Base-by-base conservation (phyloP, 2,329 filamentous ascomycete species). In the Colletotrichum viniferum region DNA sequence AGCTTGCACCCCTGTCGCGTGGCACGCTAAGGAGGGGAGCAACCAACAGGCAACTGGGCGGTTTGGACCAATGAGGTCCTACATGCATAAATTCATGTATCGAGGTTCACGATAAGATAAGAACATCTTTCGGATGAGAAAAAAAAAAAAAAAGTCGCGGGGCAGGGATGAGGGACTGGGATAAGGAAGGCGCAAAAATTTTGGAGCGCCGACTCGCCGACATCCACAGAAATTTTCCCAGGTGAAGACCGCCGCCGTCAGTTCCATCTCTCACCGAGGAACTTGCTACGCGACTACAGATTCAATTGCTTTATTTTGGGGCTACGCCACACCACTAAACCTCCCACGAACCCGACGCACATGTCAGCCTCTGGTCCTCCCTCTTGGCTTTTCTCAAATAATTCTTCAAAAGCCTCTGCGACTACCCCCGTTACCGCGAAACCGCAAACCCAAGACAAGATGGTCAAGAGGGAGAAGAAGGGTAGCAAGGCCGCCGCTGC, bases 301-400 rank as follows among this genome's bases (percentile, higher is more conserved):
- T 21, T 24, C 67, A 64, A 64, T 71, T 71, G 64, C 38, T 56
- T 55, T 38, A 13, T 26, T 30, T 56, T 32, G 28, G 21, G 61
- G 30, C 58, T 16, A 64, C n/a, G 21, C 32, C 36, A 55, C 43
- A 24, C 26, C 24, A 32, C n/a, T 24, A 13, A n/a, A 26, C 21
- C 28, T 55, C 38, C 38, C 16, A 14, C 38, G 7, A 32, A 32
- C n/a, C 8, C 26, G 12, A 34, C 36, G 64, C 73, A 81, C 80
- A 86, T 86, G 84, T 83, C 83, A 71, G 79, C 79, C 38, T 76
- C 79, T 69, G 78, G 78, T 68, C 84, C 82, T 79, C 86, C 86
- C 32, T 78, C 84, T 65, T 87, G 86, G 86, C 82, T 87, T 68
- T 87, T 87, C 77, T 84, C 84, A 62, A 87, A 86, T 71, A 87